Evolutionary conservation across 1,139 yeast species (phyloP).

Genomic region (Starmera stellimalicola): DNA sequence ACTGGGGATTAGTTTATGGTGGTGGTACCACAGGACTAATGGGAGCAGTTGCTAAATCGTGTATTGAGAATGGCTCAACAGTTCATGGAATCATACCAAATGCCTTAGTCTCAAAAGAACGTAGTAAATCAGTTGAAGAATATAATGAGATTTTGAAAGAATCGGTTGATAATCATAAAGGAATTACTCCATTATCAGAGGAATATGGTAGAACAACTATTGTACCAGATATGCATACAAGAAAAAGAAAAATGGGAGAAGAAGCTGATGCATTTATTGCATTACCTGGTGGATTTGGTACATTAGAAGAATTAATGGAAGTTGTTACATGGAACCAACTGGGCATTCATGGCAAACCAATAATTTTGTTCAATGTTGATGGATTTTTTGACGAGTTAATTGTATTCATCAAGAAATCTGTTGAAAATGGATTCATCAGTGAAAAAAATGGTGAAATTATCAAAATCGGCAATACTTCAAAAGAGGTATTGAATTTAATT

Average conservation of each 20-base stretch:
- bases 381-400: constrained; percentile 74
- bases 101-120: constrained; percentile 69
- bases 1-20: constrained; percentile 81
- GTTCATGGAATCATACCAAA: constrained; percentile 85
- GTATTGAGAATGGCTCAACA: constrained; percentile 56
- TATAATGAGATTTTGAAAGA: constrained; percentile 37
- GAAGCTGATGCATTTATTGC: constrained; percentile 86
- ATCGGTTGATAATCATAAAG: constrained; percentile 38
- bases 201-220: constrained; percentile 73
- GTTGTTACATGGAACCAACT: constrained; percentile 86
- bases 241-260: constrained; percentile 79
- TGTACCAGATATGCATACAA: constrained; percentile 84
- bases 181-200: constrained; percentile 56
- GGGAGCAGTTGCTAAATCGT: constrained; percentile 78
- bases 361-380: constrained; percentile 65
- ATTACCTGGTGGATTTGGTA: constrained; percentile 89
- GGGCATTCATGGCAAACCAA: constrained; percentile 76
- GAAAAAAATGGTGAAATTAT: constrained; percentile 59
- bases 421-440: constrained; percentile 60
- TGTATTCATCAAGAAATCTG: constrained; percentile 46
- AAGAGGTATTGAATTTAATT: constrained; percentile 55
- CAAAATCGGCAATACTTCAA: constrained; percentile 57
- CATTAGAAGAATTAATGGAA: constrained; percentile 84
- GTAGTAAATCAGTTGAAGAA: constrained; percentile 33
- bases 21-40: constrained; percentile 80